Evolutionary conservation across 2,329 filamentous ascomycete genomes (phyloP).

Genomic region (Cyphellophora europaea): DNA sequence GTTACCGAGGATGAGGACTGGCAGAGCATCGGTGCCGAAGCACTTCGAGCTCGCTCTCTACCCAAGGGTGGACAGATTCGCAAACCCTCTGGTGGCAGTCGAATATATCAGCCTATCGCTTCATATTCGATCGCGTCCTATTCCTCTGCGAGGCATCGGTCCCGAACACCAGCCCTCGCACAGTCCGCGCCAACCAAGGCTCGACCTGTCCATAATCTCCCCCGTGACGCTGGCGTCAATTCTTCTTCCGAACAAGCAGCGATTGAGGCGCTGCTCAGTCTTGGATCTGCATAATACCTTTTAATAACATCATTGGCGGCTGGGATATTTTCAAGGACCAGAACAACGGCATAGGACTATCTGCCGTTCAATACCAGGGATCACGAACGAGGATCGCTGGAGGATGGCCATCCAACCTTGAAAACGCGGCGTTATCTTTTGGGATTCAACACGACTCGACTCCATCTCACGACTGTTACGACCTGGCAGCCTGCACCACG

Average conservation of each 20-base stretch:
- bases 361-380: not conserved
- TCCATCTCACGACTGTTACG: constrained; percentile 13
- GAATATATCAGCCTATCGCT: constrained; percentile 28
- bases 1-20: constrained; percentile 95
- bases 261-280: constrained; percentile 37
- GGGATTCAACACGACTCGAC: constrained; percentile 12
- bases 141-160: constrained; percentile 14
- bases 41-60: constrained; percentile 59
- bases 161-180: constrained; percentile 18
- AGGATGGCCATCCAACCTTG: too few relatives aligned
- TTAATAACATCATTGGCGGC: constrained; percentile 23
- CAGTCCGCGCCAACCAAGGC: constrained; percentile 30
- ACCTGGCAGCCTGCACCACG: constrained; percentile 12
- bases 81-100: constrained; percentile 30
- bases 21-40: constrained; percentile 79
- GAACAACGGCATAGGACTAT: not conserved
- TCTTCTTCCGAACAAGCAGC: constrained; percentile 36
- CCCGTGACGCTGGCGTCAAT: constrained; percentile 23
- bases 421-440: constrained; percentile 2
- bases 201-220: constrained; percentile 15
- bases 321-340: too few relatives aligned
- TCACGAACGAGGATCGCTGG: too few relatives aligned
- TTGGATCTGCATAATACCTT: constrained; percentile 32
- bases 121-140: constrained; percentile 23
- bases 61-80: constrained; percentile 24